Base-by-base conservation (phyloP, 2,329 filamentous ascomycete genomes). In the Aspergillus pseudoviridinutans region DNA sequence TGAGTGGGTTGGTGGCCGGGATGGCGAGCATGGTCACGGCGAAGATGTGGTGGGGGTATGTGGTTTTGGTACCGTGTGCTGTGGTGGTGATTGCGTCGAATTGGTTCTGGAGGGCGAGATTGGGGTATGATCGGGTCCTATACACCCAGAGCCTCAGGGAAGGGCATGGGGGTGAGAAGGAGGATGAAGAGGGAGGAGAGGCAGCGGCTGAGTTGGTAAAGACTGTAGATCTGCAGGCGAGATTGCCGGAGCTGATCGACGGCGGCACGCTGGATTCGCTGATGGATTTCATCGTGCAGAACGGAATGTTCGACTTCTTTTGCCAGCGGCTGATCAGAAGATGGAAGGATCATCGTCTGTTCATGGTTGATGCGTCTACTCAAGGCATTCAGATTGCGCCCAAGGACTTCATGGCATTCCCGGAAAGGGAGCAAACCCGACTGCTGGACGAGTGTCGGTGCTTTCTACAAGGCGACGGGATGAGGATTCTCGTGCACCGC, bases 11-110 rank as follows among this genome's bases (percentile, higher is more conserved):
- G 0, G 63, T 83, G 0, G 79, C 80, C 4, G 80, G 80, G 5
- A 77, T 75, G 1, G 81, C 75, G 1, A 81, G 80, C 0, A 74
- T 84, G 70, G 65, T 82, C 2, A 83, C 80, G 0, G 77, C 80
- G 0, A 79, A 77, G 3, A 63, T 68, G 28, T 84, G 82, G 82
- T 80, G 77, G 75, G 82, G 78, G 1, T 84, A 84, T 51, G 70
- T 82, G 0, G 71, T 83, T 0, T 67, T 84, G 4, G 71, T 79
- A 2, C 82, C 81, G 0, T 82, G 82, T 59, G 79, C 84, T 8
- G 56, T 79, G 3, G 70, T 75, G 0, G 74, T 79, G 1, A 70
- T 80, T 1, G 67, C 76, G 7, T 79, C 78, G 64, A 83, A 83
- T 52, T 68, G 74, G n/a, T 77, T 79, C 66, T 83, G 79, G 78